phyloP scores from a whole-genome alignment of 257 asterid genomes.

The Solanum peruvianum region DNA sequence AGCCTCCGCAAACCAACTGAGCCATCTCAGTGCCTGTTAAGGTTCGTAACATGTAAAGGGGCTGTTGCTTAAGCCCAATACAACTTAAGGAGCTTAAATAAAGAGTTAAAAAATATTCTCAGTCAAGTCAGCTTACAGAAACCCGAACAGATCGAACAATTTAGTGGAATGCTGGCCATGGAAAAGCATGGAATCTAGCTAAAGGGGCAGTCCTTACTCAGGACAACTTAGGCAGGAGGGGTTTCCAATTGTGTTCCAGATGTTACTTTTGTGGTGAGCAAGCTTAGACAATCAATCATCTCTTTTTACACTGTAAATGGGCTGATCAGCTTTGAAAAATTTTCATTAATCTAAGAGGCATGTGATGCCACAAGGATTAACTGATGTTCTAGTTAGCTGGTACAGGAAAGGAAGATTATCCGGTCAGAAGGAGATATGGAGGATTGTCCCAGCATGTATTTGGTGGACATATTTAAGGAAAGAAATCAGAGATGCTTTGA shows the following conservation, averaged over 20 bases:
- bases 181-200: background rate
- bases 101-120: background rate
- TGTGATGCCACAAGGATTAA: background rate
- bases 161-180: background rate
- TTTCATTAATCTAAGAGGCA: background rate
- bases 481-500: background rate
- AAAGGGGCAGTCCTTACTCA: background rate
- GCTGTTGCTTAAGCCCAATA: background rate
- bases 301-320: background rate
- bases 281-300: background rate
- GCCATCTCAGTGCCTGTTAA: conserved; percentile 48
- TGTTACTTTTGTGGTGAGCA: background rate
- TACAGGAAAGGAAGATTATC: background rate
- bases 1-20: conserved; percentile 48
- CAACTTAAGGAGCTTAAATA: background rate
- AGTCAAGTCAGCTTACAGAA: background rate
- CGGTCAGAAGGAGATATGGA: background rate
- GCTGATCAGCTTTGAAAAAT: background rate
- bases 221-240: background rate
- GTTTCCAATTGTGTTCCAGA: background rate
- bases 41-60: background rate
- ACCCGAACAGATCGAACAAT: background rate
- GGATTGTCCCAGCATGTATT: background rate
- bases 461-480: background rate
- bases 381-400: background rate